Conservation (phyloP, 805 yeast genomes). For the Saccharomycopsis fermentans region DNA sequence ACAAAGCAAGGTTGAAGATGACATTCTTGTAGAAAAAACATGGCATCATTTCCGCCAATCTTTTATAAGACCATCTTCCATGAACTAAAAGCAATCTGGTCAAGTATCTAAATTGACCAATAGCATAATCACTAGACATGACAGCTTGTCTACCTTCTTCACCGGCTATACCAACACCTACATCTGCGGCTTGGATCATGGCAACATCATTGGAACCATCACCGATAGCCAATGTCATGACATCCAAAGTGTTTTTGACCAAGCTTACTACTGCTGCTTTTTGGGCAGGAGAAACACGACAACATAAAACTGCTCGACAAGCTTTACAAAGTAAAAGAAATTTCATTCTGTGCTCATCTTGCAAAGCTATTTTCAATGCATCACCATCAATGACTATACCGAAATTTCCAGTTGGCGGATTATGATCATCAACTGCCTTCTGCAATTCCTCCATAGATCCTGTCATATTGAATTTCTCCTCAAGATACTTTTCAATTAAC, state of each 20-base stretch:
- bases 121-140: constrained; percentile 80
- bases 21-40: constrained; percentile 73
- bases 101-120: constrained; percentile 72
- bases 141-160: constrained; percentile 88
- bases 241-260: constrained; percentile 64
- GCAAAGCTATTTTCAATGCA: constrained; percentile 50
- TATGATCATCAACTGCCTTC: constrained; percentile 47
- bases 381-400: constrained; percentile 78
- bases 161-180: constrained; percentile 86
- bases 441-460: constrained; percentile 52
- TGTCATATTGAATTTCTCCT: constrained; percentile 43
- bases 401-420: constrained; percentile 54
- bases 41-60: constrained; percentile 78
- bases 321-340: constrained; percentile 67
- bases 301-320: constrained; percentile 73
- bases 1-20: constrained; percentile 60
- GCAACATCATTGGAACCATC: constrained; percentile 89
- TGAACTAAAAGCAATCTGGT: constrained; percentile 60
- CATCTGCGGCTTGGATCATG: constrained; percentile 82
- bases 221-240: constrained; percentile 81
- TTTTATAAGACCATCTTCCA: constrained; percentile 81
- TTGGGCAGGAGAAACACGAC: constrained; percentile 84
- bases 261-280: constrained; percentile 75
- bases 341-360: constrained; percentile 37
- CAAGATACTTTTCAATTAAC: constrained; percentile 43